Conservation (phyloP, 148 eudicot species). For the Rheum nobile region DNA sequence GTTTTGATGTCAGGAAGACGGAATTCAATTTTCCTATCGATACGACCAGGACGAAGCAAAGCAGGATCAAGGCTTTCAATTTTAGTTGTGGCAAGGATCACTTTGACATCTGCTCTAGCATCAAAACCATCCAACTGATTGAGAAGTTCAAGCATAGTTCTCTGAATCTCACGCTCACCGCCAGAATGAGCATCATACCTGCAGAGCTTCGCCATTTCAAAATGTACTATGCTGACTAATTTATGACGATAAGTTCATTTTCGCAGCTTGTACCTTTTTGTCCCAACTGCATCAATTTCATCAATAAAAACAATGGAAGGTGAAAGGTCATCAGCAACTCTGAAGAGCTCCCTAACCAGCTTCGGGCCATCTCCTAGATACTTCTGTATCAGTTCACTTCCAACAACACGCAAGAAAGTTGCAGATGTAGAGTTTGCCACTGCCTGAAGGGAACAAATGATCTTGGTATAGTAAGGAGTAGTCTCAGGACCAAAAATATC, state of each 20-base stretch:
- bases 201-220: not conserved
- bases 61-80: slow-evolving; percentile 9
- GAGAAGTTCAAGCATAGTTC: slow-evolving; percentile 6
- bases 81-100: slow-evolving; percentile 5
- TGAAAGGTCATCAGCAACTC: slow-evolving; percentile 25
- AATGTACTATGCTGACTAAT: not conserved
- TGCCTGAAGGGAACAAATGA: slow-evolving; percentile 11
- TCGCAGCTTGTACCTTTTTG: not conserved
- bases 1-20: slow-evolving; percentile 7
- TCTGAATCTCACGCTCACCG: slow-evolving; percentile 6
- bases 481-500: too few species aligned
- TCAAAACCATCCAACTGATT: slow-evolving; percentile 7
- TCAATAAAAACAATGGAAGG: slow-evolving; percentile 8
- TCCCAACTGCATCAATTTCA: slow-evolving; percentile 6
- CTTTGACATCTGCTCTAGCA: not conserved
- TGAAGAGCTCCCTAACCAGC: slow-evolving; percentile 20
- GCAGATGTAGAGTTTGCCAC: slow-evolving; percentile 33
- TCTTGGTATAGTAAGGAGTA: not conserved
- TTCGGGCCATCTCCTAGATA: slow-evolving; percentile 28
- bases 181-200: slow-evolving; percentile 9
- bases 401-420: slow-evolving; percentile 32
- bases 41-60: slow-evolving; percentile 6
- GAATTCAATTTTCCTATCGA: slow-evolving; percentile 3
- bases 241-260: not conserved
- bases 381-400: slow-evolving; percentile 30